Percentiles rank a stretch among this genome's conserved stretches.
These are phyloP conservation scores for Aspergillus japonicus DNA, from an alignment of 2,329 filamentous ascomycete genomes.

Conservation along the genomic window DNA sequence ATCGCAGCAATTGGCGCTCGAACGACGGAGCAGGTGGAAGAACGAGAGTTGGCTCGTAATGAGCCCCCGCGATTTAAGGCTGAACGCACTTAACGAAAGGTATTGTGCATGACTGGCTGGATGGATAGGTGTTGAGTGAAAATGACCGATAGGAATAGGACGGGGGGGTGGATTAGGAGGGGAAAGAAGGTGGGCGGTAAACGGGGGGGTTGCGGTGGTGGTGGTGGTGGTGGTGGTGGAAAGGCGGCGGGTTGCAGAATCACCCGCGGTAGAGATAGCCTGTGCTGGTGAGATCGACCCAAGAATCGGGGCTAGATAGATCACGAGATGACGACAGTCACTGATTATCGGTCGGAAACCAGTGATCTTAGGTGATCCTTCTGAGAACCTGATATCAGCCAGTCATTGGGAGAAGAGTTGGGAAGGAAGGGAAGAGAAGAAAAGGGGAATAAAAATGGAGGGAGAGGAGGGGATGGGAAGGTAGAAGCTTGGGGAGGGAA, in stretches of 20 bases:
- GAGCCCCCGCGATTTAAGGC: conserved; percentile 20
- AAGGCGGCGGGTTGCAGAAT: conserved; percentile 14
- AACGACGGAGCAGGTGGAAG: neutral
- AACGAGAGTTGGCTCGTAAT: conserved; percentile 13
- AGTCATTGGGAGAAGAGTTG: neutral
- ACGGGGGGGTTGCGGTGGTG: neutral
- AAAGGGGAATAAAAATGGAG: neutral
- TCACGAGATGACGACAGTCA: conserved; percentile 1
- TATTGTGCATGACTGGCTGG: conserved; percentile 22
- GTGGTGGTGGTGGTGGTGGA: neutral
- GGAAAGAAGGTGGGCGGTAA: conserved; percentile 12
- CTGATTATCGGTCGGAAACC: neutral
- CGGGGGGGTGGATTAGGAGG: neutral
- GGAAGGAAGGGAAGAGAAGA: neutral
- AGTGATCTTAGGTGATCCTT: neutral
- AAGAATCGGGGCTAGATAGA: conserved; percentile 10
- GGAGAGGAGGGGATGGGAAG: neutral
- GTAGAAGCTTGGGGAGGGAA: neutral
- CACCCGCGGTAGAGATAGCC: conserved; percentile 11
- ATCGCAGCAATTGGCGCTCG: conserved; percentile 12
- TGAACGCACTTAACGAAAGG: conserved; percentile 22
- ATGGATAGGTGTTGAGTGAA: neutral
- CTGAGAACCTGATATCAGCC: neutral
- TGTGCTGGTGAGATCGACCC: conserved; percentile 8
- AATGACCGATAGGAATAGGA: conserved; percentile 9